These are phyloP conservation scores for Bigelowiella natans DNA, from an alignment of 78 protist species.

Conservation along the genomic window DNA sequence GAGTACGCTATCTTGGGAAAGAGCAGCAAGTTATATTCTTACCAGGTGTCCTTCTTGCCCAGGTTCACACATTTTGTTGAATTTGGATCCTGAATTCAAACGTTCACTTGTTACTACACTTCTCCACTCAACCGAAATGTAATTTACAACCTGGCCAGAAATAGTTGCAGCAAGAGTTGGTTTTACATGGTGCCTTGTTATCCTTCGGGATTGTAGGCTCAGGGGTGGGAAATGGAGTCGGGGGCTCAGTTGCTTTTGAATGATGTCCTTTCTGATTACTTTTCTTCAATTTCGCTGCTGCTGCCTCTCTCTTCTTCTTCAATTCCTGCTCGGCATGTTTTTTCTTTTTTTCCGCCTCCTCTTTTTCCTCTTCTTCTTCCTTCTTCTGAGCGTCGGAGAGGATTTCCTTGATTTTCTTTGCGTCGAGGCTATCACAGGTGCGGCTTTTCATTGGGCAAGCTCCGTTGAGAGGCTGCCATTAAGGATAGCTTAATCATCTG, in stretches of 20 bases:
- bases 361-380: neutral
- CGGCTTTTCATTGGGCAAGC: neutral
- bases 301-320: neutral
- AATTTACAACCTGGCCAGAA: neutral
- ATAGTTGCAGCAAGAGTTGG: neutral
- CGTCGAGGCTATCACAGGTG: neutral
- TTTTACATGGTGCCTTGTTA: neutral
- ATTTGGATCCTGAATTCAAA: too few relatives aligned
- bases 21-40: too few relatives aligned
- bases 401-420: neutral
- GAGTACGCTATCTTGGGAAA: too few relatives aligned
- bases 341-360: neutral
- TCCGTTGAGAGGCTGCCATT: neutral
- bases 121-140: too few relatives aligned
- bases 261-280: neutral
- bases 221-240: neutral
- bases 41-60: too few relatives aligned
- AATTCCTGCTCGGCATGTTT: neutral
- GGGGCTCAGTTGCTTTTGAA: neutral
- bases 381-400: too few relatives aligned
- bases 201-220: neutral
- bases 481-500: too few relatives aligned
- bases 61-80: too few relatives aligned
- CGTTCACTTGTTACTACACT: too few relatives aligned
- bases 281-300: neutral